A percentile compares a stretch with the other conserved stretches of the same genome.
phyloP scores from a whole-genome alignment of 202 grass and related monocot genomes.

The Zizania palustris region DNA sequence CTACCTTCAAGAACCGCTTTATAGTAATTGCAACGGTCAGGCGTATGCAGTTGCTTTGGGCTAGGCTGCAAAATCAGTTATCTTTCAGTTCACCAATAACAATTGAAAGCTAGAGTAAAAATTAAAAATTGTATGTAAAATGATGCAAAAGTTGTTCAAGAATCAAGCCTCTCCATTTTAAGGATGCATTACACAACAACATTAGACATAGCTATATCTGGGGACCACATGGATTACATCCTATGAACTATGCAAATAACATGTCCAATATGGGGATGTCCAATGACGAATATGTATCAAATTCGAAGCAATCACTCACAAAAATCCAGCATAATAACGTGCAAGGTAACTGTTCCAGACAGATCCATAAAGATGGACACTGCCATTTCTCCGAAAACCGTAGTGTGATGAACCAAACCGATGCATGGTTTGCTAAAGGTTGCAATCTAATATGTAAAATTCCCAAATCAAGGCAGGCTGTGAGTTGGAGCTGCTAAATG shows the following conservation, averaged over 20 bases:
- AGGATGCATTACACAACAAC: slow-evolving; percentile 16
- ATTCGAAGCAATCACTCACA: slow-evolving; percentile 20
- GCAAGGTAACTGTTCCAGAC: neutral
- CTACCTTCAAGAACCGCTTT: slow-evolving; percentile 53
- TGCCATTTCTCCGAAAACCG: slow-evolving; percentile 1
- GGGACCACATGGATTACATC: slow-evolving; percentile 41
- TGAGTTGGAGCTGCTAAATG: neutral
- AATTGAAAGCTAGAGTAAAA: neutral
- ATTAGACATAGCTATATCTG: slow-evolving; percentile 31
- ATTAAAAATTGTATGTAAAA: slow-evolving; percentile 3
- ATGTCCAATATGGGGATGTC: slow-evolving; percentile 31
- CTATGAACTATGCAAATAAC: slow-evolving; percentile 19
- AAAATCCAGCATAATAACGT: slow-evolving; percentile 33
- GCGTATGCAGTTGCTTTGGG: slow-evolving; percentile 50
- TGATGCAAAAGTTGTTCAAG: slow-evolving; percentile 30
- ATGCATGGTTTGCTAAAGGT: slow-evolving; percentile 1
- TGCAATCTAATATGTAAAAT: neutral
- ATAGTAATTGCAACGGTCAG: slow-evolving; percentile 56
- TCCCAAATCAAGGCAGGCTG: neutral
- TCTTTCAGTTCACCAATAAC: slow-evolving; percentile 27
- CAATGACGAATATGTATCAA: slow-evolving; percentile 37
- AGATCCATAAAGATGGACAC: slow-evolving; percentile 11
- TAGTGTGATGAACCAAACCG: neutral
- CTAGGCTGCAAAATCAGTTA: slow-evolving; percentile 43
- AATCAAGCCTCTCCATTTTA: neutral